Evolutionary conservation across 176 grass and related monocot species (phyloP).

Genomic region (Elaeis guineensis): DNA sequence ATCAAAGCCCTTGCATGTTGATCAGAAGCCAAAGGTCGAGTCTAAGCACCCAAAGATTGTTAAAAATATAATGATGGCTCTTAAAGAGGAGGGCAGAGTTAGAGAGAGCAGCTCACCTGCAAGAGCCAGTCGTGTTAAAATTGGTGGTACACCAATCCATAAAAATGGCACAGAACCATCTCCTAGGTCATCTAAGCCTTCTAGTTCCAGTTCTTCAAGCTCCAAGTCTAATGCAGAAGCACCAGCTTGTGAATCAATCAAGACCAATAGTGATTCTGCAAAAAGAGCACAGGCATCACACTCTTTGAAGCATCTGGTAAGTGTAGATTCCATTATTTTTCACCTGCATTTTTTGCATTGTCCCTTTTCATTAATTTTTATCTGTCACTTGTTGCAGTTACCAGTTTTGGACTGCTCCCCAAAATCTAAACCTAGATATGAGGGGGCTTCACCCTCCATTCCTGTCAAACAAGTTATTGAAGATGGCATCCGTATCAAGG

Average conservation of each 20-base stretch:
- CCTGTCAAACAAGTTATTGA: slow-evolving; percentile 34
- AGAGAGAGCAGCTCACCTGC: slow-evolving; percentile 68
- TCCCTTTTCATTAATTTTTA: neutral
- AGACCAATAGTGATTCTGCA: slow-evolving; percentile 32
- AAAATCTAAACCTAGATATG: slow-evolving; percentile 32
- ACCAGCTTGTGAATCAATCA: slow-evolving; percentile 36
- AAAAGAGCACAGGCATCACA: slow-evolving; percentile 46
- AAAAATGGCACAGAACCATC: slow-evolving; percentile 30
- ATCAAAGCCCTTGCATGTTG: slow-evolving; percentile 33
- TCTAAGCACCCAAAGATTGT: slow-evolving; percentile 63
- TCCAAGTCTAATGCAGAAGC: slow-evolving; percentile 53
- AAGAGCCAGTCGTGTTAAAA: slow-evolving; percentile 47
- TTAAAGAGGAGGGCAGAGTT: slow-evolving; percentile 59
- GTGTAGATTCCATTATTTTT: neutral
- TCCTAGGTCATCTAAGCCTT: slow-evolving; percentile 42
- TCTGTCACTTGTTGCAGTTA: slow-evolving; percentile 37
- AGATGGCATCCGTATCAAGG: slow-evolving; percentile 27
- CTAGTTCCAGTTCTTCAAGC: slow-evolving; percentile 52
- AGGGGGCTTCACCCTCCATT: slow-evolving; percentile 31
- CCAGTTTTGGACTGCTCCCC: slow-evolving; percentile 61
- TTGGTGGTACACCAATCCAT: slow-evolving; percentile 36
- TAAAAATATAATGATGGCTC: slow-evolving; percentile 57
- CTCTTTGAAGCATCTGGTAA: slow-evolving; percentile 62
- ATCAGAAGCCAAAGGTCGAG: slow-evolving; percentile 41
- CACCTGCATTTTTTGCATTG: too few species aligned